A percentile compares a stretch with the other conserved stretches of the same genome.
Conservation (phyloP, 1,139 yeast genomes). For the Blastobotrys indianensis region DNA sequence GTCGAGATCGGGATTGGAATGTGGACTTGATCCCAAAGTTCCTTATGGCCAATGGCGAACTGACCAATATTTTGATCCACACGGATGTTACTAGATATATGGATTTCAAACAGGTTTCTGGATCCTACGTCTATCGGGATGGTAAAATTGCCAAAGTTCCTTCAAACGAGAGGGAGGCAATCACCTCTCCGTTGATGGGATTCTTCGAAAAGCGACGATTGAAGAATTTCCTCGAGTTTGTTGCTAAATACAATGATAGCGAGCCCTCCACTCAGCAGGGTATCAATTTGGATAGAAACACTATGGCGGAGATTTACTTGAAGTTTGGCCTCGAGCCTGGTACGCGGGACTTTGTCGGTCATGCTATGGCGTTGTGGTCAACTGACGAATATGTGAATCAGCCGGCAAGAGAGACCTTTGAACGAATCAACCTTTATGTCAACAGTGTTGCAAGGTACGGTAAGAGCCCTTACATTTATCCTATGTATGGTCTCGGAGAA, state of each 20-base stretch:
- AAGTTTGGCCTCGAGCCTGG: slow-evolving; percentile 90
- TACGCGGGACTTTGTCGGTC: slow-evolving; percentile 94
- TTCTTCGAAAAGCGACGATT: slow-evolving; percentile 93
- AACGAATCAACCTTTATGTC: slow-evolving; percentile 77
- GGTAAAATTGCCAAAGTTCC: slow-evolving; percentile 96
- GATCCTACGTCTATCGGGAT: slow-evolving; percentile 86
- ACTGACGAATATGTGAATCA: slow-evolving; percentile 83
- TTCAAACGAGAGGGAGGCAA: slow-evolving; percentile 83
- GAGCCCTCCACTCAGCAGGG: slow-evolving; percentile 76
- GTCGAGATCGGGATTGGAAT: slow-evolving; percentile 97
- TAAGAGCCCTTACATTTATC: slow-evolving; percentile 93
- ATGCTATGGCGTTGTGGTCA: slow-evolving; percentile 96
- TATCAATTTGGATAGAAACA: slow-evolving; percentile 74
- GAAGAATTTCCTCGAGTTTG: slow-evolving; percentile 85
- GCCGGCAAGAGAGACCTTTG: slow-evolving; percentile 90
- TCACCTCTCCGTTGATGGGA: slow-evolving; percentile 89
- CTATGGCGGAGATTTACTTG: slow-evolving; percentile 87
- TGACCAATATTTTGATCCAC: slow-evolving; percentile 89
- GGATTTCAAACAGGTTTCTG: slow-evolving; percentile 93
- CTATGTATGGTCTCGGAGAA: slow-evolving; percentile 95
- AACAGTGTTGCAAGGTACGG: slow-evolving; percentile 94
- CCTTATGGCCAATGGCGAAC: slow-evolving; percentile 95
- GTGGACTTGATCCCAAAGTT: slow-evolving; percentile 96
- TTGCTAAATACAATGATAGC: slow-evolving; percentile 76
- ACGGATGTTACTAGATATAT: slow-evolving; percentile 94